Evolutionary conservation across 2,329 filamentous ascomycete species (phyloP).

Genomic region (Amesomyces nigricolor): DNA sequence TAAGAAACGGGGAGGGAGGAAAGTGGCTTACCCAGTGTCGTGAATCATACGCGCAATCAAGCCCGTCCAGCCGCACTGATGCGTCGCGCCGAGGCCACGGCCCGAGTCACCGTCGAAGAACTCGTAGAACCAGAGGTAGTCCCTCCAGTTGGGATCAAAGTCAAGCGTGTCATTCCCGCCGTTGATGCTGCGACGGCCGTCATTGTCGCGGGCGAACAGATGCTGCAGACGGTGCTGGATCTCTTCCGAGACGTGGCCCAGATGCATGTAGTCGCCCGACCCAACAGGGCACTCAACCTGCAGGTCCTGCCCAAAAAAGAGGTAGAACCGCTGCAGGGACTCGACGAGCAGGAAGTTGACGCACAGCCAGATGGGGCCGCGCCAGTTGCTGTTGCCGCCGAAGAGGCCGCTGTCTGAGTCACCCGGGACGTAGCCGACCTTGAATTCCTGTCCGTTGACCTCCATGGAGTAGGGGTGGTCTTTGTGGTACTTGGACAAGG

Average conservation of each 20-base stretch:
- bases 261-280: constrained; percentile 90
- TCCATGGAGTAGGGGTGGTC: constrained; percentile 91
- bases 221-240: constrained; percentile 92
- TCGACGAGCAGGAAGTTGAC: constrained; percentile 95
- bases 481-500: constrained; percentile 85
- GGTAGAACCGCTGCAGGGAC: constrained; percentile 88
- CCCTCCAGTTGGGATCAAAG: constrained; percentile 89
- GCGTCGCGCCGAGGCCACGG: constrained; percentile 81
- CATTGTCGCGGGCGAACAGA: constrained; percentile 76
- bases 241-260: constrained; percentile 91
- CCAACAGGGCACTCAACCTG: constrained; percentile 91
- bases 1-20: neutral
- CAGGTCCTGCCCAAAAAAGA: constrained; percentile 87
- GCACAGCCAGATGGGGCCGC: constrained; percentile 90
- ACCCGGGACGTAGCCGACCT: constrained; percentile 85
- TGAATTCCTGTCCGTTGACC: constrained; percentile 85
- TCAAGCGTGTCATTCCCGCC: constrained; percentile 78
- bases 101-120: constrained; percentile 94
- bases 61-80: constrained; percentile 96
- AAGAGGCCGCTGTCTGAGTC: constrained; percentile 94
- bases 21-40: constrained; percentile 74
- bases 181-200: constrained; percentile 85
- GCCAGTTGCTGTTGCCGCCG: constrained; percentile 97
- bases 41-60: constrained; percentile 96
- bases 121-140: constrained; percentile 92